Evolutionary conservation across 352 stramenopile genomes (phyloP).

Genomic region (Globisporangium mamillatum): DNA sequence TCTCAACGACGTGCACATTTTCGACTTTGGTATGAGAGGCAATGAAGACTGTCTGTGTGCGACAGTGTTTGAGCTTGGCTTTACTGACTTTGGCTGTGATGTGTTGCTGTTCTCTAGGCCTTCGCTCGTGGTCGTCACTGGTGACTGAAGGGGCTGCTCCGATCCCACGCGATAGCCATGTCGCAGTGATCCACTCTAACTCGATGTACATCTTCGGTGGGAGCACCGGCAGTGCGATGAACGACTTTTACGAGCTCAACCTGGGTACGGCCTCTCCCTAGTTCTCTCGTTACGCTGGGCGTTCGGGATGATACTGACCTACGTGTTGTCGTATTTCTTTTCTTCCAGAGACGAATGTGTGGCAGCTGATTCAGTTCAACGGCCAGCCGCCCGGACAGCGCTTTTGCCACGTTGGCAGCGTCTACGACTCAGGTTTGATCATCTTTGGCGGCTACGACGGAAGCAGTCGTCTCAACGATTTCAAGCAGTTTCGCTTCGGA

Average conservation of each 20-base stretch:
- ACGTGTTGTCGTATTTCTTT: neutral
- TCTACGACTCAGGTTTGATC: conserved; percentile 92
- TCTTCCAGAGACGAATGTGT: conserved; percentile 51
- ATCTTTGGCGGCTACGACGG: conserved; percentile 97
- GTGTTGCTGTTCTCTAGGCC: conserved; percentile 28
- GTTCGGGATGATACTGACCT: neutral
- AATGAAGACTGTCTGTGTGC: neutral
- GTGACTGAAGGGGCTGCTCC: conserved; percentile 88
- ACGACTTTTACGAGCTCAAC: conserved; percentile 96
- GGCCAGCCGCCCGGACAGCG: conserved; percentile 86
- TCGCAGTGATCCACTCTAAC: conserved; percentile 91
- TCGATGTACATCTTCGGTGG: conserved; percentile 96
- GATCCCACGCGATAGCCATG: conserved; percentile 95
- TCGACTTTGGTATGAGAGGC: conserved; percentile 87
- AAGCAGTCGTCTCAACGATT: conserved; percentile 93
- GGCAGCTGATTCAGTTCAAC: conserved; percentile 77
- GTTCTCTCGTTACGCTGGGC: neutral
- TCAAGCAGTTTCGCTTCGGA: conserved; percentile 89
- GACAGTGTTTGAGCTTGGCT: neutral
- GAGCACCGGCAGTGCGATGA: conserved; percentile 95
- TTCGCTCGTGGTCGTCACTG: conserved; percentile 88
- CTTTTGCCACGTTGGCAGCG: conserved; percentile 95
- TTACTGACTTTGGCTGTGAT: neutral
- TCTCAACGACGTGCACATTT: conserved; percentile 96
- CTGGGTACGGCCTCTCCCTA: conserved; percentile 34